Evolutionary conservation across 225 moss, liverwort and hornwort genomes (phyloP).

Genomic region (Climacium dendroides): DNA sequence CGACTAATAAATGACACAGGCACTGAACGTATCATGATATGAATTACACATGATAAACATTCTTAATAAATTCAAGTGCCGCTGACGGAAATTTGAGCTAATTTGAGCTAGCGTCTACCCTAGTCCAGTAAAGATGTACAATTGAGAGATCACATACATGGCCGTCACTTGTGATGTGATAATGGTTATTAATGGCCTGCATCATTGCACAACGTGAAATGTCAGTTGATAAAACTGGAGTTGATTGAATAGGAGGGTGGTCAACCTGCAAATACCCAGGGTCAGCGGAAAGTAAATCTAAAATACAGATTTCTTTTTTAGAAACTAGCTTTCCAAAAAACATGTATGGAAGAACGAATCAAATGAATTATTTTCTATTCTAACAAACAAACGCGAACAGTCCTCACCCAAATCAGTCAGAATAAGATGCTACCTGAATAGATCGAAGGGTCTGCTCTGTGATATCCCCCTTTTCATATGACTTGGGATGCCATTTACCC

Average conservation of each 20-base stretch:
- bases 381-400: background rate
- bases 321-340: background rate
- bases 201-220: background rate
- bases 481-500: conserved; percentile 87
- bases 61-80: background rate
- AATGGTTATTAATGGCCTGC: conserved; percentile 64
- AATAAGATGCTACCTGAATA: conserved; percentile 37
- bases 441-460: conserved; percentile 29
- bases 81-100: background rate
- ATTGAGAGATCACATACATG: conserved; percentile 29
- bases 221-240: background rate
- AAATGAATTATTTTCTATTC: background rate
- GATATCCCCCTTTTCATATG: conserved; percentile 43
- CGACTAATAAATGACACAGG: background rate
- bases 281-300: background rate
- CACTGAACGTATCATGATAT: background rate
- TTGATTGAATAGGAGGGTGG: background rate
- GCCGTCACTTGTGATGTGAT: conserved; percentile 71
- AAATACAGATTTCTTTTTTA: background rate
- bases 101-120: background rate
- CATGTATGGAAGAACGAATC: background rate
- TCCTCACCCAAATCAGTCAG: background rate
- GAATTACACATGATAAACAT: background rate
- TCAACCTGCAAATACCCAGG: background rate
- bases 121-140: background rate